These are phyloP conservation scores for Nakazawaea siamensis DNA, from an alignment of 805 yeast genomes.

Conservation along the genomic window DNA sequence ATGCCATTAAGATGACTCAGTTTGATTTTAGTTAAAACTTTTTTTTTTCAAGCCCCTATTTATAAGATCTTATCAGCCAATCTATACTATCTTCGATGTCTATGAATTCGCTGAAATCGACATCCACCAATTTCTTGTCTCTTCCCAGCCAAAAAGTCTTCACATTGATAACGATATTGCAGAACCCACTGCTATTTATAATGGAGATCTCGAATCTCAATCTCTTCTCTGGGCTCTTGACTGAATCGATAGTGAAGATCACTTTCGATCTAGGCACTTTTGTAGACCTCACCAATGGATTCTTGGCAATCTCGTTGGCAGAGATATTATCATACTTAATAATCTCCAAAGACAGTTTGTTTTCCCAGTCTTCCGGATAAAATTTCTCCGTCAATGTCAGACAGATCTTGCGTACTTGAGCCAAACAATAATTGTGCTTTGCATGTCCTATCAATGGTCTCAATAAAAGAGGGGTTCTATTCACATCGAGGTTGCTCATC, in stretches of 20 bases:
- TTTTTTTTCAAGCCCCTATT: neutral
- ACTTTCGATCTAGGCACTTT: constrained; percentile 27
- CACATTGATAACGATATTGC: constrained; percentile 28
- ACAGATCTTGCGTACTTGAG: constrained; percentile 22
- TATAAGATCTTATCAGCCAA: constrained; percentile 34
- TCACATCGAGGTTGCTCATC: constrained; percentile 12
- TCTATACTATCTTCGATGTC: constrained; percentile 49
- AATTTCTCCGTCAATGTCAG: constrained; percentile 10
- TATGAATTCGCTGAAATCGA: constrained; percentile 38
- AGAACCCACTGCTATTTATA: constrained; percentile 32
- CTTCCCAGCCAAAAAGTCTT: constrained; percentile 17
- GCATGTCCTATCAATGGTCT: constrained; percentile 53
- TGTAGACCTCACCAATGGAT: constrained; percentile 31
- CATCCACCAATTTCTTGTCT: constrained; percentile 33
- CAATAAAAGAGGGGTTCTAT: constrained; percentile 37
- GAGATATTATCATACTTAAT: constrained; percentile 15
- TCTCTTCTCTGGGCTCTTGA: constrained; percentile 12
- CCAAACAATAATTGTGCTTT: constrained; percentile 39
- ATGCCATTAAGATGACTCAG: neutral
- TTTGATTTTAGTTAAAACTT: neutral
- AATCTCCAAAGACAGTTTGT: neutral
- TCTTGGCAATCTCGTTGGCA: constrained; percentile 10
- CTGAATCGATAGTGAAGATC: constrained; percentile 9
- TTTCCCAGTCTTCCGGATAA: constrained; percentile 1
- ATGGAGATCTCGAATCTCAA: constrained; percentile 20